phyloP scores from a whole-genome alignment of 139 green algal species.

The Coelastrella sp. region DNA sequence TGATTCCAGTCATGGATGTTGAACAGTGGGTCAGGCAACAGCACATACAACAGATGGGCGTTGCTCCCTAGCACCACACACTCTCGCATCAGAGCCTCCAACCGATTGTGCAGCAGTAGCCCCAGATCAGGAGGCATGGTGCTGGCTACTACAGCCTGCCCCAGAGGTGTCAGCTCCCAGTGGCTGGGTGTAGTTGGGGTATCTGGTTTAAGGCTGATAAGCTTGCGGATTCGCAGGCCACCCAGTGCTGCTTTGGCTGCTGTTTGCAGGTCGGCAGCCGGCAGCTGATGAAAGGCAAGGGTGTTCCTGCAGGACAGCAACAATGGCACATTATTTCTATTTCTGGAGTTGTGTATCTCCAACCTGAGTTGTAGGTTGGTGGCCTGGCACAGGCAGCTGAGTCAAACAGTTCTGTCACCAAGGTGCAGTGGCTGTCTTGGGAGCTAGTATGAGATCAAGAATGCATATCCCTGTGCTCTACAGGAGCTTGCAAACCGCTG shows the following conservation, averaged over 20 bases:
- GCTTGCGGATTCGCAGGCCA: conserved; percentile 29
- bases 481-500: too few relatives aligned
- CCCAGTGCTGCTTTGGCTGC: conserved; percentile 19
- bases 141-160: conserved; percentile 25
- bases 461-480: too few relatives aligned
- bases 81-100: background rate
- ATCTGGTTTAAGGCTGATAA: conserved; percentile 8
- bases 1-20: conserved; percentile 39
- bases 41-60: conserved; percentile 39
- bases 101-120: conserved; percentile 40
- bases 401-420: background rate
- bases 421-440: background rate
- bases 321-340: too few relatives aligned
- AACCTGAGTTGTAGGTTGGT: too few relatives aligned
- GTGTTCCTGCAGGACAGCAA: conserved; percentile 20
- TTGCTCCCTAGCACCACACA: conserved; percentile 30
- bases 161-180: conserved; percentile 43
- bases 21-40: conserved; percentile 38
- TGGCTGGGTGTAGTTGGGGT: background rate
- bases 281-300: conserved; percentile 18
- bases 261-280: background rate
- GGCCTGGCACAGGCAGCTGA: background rate
- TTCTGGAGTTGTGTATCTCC: too few relatives aligned
- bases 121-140: conserved; percentile 24
- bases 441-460: too few relatives aligned